Evolutionary conservation across 2,329 filamentous ascomycete genomes (phyloP).

Genomic region (Ophiostoma pallidulum): DNA sequence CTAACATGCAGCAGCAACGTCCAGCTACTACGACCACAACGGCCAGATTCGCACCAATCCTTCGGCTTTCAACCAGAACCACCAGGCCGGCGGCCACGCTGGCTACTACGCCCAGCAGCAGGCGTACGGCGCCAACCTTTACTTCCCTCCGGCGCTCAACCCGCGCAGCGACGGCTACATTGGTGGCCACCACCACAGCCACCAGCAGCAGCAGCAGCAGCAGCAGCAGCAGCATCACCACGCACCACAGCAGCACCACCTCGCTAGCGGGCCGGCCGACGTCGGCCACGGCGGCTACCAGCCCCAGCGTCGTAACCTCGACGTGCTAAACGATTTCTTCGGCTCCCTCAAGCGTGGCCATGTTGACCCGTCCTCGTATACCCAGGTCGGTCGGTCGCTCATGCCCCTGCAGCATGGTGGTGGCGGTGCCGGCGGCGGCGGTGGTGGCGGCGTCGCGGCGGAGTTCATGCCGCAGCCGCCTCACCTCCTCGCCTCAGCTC

Average conservation of each 20-base stretch:
- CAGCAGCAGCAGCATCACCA: slow-evolving; percentile 3
- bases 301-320: slow-evolving; percentile 72
- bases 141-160: slow-evolving; percentile 58
- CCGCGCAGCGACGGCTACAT: slow-evolving; percentile 48
- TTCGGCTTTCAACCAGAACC: slow-evolving; percentile 43
- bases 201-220: slow-evolving; percentile 22
- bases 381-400: slow-evolving; percentile 81
- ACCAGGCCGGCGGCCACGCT: slow-evolving; percentile 44
- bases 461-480: slow-evolving; percentile 51
- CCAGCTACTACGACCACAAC: slow-evolving; percentile 56
- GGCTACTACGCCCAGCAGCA: slow-evolving; percentile 53
- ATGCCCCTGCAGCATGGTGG: slow-evolving; percentile 60
- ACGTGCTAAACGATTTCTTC: slow-evolving; percentile 89
- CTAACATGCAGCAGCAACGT: slow-evolving; percentile 32
- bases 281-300: slow-evolving; percentile 41
- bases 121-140: slow-evolving; percentile 53
- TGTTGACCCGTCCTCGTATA: slow-evolving; percentile 82
- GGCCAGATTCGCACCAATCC: slow-evolving; percentile 51
- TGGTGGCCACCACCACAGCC: slow-evolving; percentile 30
- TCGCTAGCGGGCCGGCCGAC: slow-evolving; percentile 1
- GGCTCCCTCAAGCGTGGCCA: slow-evolving; percentile 83
- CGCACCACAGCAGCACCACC: slow-evolving; percentile 8
- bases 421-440: slow-evolving; percentile 27
- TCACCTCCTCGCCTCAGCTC: slow-evolving; percentile 36
- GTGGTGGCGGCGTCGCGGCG: slow-evolving; percentile 39